A percentile compares a stretch with the other conserved stretches of the same genome.
These are phyloP conservation scores for Geranium brycei DNA, from an alignment of 345 rosid species.

Conservation along the genomic window DNA sequence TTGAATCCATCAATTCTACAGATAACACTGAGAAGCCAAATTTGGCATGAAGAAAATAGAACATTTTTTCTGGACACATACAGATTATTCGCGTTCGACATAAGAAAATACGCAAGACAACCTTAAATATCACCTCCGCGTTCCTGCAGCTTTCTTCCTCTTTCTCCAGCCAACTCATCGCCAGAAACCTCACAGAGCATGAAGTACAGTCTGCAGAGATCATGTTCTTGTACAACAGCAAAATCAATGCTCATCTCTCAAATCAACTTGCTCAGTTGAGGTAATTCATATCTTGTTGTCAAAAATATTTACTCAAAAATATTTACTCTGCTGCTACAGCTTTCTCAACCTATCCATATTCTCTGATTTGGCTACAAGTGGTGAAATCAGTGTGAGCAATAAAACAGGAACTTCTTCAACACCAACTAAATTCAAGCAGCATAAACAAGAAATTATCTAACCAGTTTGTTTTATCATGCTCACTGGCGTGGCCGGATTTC, in stretches of 20 bases:
- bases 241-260: not conserved
- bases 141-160: not conserved
- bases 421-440: not conserved
- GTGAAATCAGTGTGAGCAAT: too few species aligned
- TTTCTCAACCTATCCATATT: not conserved
- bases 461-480: constrained; percentile 2
- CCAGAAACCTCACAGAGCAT: not conserved
- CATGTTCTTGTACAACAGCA: not conserved
- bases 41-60: not conserved
- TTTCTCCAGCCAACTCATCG: not conserved
- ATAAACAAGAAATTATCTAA: constrained; percentile 2
- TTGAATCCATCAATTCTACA: too few species aligned
- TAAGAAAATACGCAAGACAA: not conserved
- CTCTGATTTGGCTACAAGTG: not conserved
- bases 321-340: not conserved
- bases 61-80: not conserved
- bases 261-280: not conserved
- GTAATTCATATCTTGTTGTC: too few species aligned
- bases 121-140: not conserved
- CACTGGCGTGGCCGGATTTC: constrained; percentile 44
- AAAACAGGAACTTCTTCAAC: not conserved
- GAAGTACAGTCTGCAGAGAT: not conserved
- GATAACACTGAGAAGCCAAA: not conserved
- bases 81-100: not conserved
- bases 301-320: not conserved